Percentiles rank a stretch among this genome's conserved stretches.
These are phyloP conservation scores for Lichtheimia corymbifera DNA, from an alignment of 371 early-diverging fungal species.

Conservation along the genomic window DNA sequence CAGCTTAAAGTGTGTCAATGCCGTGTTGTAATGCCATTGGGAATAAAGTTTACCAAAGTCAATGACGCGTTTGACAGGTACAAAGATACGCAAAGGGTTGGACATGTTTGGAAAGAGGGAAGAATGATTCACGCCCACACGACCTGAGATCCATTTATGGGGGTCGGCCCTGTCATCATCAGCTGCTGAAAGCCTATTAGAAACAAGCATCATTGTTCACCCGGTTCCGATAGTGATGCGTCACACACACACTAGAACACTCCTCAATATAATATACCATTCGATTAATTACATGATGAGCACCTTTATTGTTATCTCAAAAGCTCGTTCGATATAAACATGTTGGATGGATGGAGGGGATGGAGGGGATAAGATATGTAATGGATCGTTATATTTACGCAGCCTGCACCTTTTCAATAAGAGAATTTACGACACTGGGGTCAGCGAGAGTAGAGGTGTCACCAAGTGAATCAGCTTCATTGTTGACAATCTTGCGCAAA, in stretches of 20 bases:
- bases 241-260: too few species aligned
- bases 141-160: too few species aligned
- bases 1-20: constrained; percentile 48
- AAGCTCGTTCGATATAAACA: too few species aligned
- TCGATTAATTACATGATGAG: too few species aligned
- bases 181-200: too few species aligned
- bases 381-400: not conserved
- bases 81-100: constrained; percentile 72
- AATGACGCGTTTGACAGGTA: constrained; percentile 95
- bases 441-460: constrained; percentile 92
- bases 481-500: constrained; percentile 89
- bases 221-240: too few species aligned
- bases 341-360: too few species aligned
- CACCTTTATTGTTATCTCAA: too few species aligned
- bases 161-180: too few species aligned
- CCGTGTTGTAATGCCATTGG: not conserved
- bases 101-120: constrained; percentile 37
- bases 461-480: constrained; percentile 85
- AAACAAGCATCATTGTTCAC: too few species aligned
- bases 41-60: constrained; percentile 73
- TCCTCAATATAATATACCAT: too few species aligned
- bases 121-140: not conserved
- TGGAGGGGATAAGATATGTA: too few species aligned
- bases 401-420: constrained; percentile 23
- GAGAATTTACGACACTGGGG: constrained; percentile 12